Evolutionary conservation across 2,329 filamentous ascomycete species (phyloP).

Genomic region (Beauveria sp.): DNA sequence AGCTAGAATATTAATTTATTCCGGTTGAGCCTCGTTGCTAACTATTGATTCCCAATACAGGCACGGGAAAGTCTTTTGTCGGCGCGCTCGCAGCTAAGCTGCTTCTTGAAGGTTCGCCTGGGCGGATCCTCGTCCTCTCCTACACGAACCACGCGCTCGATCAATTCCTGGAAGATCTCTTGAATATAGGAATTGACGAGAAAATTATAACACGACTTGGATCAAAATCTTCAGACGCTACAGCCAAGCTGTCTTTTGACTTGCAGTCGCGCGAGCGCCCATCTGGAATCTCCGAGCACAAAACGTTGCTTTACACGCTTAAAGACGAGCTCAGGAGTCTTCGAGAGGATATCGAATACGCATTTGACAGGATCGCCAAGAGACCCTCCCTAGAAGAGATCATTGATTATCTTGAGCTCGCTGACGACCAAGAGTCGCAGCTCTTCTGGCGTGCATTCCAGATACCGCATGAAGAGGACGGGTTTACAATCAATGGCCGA

Average conservation of each 20-base stretch:
- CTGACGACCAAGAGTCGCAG: background rate
- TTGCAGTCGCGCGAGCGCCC: conserved; percentile 15
- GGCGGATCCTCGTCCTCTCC: conserved; percentile 54
- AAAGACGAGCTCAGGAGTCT: background rate
- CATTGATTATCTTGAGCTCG: conserved; percentile 11
- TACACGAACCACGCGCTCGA: conserved; percentile 64
- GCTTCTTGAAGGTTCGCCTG: conserved; percentile 39
- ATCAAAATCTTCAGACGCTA: conserved; percentile 45
- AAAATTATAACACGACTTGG: conserved; percentile 54
- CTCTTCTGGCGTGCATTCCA: conserved; percentile 8
- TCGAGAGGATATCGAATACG: background rate
- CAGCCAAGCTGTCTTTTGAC: conserved; percentile 38
- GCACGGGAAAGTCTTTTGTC: conserved; percentile 69
- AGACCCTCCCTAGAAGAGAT: background rate
- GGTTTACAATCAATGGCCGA: background rate
- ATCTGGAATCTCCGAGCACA: background rate
- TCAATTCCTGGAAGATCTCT: conserved; percentile 57
- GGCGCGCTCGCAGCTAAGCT: conserved; percentile 55
- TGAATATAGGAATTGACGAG: conserved; percentile 46
- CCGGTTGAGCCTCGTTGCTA: background rate
- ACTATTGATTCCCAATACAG: conserved; percentile 25
- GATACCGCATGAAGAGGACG: conserved; percentile 2
- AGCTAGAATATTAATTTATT: conserved; percentile 10
- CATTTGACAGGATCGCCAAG: background rate
- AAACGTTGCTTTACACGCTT: background rate